Percentiles rank a stretch among this genome's conserved stretches.
Conservation (phyloP, 83 land plant species). For the Picea engelmannii region DNA sequence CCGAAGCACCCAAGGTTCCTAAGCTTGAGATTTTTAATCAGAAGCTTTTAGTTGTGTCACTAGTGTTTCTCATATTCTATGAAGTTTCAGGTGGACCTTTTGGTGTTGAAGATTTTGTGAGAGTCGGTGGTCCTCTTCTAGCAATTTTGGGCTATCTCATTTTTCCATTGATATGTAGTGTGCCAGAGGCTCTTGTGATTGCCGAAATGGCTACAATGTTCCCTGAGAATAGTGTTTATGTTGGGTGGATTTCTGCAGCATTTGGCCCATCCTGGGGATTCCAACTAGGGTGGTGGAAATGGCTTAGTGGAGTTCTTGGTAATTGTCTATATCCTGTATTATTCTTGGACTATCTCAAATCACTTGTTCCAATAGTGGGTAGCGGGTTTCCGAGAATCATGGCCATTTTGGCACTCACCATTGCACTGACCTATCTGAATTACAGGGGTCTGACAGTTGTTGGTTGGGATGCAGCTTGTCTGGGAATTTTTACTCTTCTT, state of each 20-base stretch:
- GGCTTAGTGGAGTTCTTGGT: slow-evolving; percentile 28
- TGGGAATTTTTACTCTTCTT: slow-evolving; percentile 55
- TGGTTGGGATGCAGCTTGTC: slow-evolving; percentile 33
- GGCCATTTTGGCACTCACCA: slow-evolving; percentile 42
- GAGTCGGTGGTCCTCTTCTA: slow-evolving; percentile 74
- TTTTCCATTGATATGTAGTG: slow-evolving; percentile 24
- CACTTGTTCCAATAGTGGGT: slow-evolving; percentile 35
- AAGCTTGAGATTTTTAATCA: too few species aligned
- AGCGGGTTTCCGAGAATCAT: slow-evolving; percentile 34
- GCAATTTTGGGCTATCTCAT: slow-evolving; percentile 61
- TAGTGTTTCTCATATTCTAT: too few species aligned
- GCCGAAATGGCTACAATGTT: slow-evolving; percentile 76
- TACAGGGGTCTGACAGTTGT: slow-evolving; percentile 31
- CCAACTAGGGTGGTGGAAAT: slow-evolving; percentile 84
- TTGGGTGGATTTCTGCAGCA: too few species aligned
- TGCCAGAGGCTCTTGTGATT: slow-evolving; percentile 75
- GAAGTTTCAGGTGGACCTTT: slow-evolving; percentile 29
- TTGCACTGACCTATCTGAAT: slow-evolving; percentile 53
- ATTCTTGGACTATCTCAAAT: slow-evolving; percentile 56
- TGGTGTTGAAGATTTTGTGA: slow-evolving; percentile 70
- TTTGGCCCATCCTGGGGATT: slow-evolving; percentile 53
- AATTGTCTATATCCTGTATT: slow-evolving; percentile 79
- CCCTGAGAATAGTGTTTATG: slow-evolving; percentile 17
- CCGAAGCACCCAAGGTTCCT: slow-evolving; percentile 17
- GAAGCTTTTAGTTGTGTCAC: too few species aligned